Conservation (phyloP, 257 asterid genomes). For the Solanum lycopersicoides region DNA sequence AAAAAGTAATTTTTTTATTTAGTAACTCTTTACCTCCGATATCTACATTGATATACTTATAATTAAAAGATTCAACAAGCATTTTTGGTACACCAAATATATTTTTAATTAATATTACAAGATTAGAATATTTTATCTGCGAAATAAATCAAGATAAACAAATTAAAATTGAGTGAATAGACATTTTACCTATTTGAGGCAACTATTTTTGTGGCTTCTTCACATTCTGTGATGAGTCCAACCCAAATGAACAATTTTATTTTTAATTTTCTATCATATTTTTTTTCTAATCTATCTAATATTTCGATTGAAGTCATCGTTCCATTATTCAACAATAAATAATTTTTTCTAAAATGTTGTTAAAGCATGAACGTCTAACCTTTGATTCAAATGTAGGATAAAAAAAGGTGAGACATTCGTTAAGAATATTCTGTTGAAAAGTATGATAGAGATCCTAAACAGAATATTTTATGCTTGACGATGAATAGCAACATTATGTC, state of each 20-base stretch:
- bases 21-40: not conserved
- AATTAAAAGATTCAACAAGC: no score
- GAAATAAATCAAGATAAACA: no score
- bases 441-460: not conserved
- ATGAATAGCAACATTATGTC: not conserved
- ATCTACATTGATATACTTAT: not conserved
- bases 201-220: not conserved
- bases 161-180: no score
- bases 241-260: not conserved
- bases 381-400: not conserved
- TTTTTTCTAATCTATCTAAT: no score
- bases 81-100: not conserved
- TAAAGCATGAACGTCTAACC: not conserved
- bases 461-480: no score
- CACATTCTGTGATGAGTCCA: not conserved
- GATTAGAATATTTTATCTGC: rapidly evolving
- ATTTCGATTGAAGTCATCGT: not conserved
- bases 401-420: not conserved
- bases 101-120: no score
- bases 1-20: no score
- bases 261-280: not conserved
- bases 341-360: not conserved
- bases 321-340: not conserved
- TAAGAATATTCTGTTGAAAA: no score
- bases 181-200: no score